Evolutionary conservation across 257 asterid species (phyloP).

Genomic region (Fraxinus quadrangulata): DNA sequence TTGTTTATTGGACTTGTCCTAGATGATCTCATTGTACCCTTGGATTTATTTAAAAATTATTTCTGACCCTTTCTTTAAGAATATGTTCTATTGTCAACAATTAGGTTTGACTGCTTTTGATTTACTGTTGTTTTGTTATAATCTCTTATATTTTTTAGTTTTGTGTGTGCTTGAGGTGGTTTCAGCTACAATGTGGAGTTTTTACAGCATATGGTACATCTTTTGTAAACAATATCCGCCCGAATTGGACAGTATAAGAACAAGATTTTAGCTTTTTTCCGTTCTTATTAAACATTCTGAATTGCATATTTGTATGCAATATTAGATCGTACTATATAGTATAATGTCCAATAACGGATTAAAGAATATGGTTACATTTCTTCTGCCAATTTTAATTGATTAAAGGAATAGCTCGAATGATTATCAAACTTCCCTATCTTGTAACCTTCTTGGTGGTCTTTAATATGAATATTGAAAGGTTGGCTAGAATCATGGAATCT

Average conservation of each 20-base stretch:
- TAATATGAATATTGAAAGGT: background rate
- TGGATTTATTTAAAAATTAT: background rate
- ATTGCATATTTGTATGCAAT: no score
- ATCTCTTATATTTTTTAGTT: background rate
- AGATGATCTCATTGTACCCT: background rate
- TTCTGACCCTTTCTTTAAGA: background rate
- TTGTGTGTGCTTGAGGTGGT: background rate
- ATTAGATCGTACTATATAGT: no score
- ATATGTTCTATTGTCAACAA: background rate
- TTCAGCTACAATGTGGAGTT: conserved; percentile 1
- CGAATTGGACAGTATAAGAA: background rate
- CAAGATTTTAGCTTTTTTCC: background rate
- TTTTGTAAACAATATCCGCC: background rate
- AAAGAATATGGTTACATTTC: background rate
- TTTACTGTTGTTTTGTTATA: background rate
- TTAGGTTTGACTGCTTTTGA: background rate
- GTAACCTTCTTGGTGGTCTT: background rate
- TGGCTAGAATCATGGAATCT: conserved; percentile 27
- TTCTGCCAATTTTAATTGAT: conserved; percentile 6
- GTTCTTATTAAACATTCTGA: no score
- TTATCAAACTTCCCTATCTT: background rate
- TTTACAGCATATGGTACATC: background rate
- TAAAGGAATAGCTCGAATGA: conserved; percentile 18
- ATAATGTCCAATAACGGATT: background rate
- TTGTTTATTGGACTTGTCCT: background rate